Conservation (phyloP, 2,329 filamentous ascomycete genomes). For the Lecanosticta acicola region DNA sequence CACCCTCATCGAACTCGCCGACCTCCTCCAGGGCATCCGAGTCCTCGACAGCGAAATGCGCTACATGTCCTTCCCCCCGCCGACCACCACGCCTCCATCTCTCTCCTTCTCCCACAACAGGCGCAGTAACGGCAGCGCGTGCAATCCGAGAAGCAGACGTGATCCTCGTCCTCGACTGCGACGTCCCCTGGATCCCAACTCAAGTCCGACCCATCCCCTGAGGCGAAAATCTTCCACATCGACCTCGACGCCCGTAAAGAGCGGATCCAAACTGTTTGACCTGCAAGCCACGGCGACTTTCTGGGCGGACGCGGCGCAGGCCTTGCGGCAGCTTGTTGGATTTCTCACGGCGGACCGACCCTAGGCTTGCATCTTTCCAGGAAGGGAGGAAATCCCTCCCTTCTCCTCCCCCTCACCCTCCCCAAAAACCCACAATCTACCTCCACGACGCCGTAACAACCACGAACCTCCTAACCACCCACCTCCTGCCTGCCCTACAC, state of each 20-base stretch:
- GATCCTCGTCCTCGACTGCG: slow-evolving; percentile 75
- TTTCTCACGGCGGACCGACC: background rate
- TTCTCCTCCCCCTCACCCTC: slow-evolving; percentile 6
- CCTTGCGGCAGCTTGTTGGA: slow-evolving; percentile 58
- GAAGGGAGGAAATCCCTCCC: slow-evolving; percentile 10
- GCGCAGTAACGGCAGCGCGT: slow-evolving; percentile 52
- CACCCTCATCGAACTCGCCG: slow-evolving; percentile 58
- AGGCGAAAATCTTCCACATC: slow-evolving; percentile 55
- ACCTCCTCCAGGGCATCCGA: slow-evolving; percentile 58
- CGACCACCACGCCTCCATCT: slow-evolving; percentile 50
- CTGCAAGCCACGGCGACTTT: slow-evolving; percentile 45
- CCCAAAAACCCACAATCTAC: slow-evolving; percentile 12
- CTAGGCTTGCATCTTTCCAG: slow-evolving; percentile 4
- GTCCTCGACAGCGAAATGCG: slow-evolving; percentile 68
- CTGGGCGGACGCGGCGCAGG: slow-evolving; percentile 42
- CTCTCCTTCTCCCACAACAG: slow-evolving; percentile 62
- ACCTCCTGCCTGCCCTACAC: slow-evolving; percentile 16
- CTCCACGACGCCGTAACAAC: slow-evolving; percentile 19
- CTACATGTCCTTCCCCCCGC: slow-evolving; percentile 72
- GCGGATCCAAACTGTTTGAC: slow-evolving; percentile 50
- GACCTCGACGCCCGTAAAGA: slow-evolving; percentile 60
- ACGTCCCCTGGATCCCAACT: slow-evolving; percentile 83
- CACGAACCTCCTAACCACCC: slow-evolving; percentile 12
- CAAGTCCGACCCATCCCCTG: slow-evolving; percentile 51
- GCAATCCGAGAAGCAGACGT: slow-evolving; percentile 68